These are phyloP conservation scores for Xylariales sp. DNA, from an alignment of 2,329 filamentous ascomycete species.

Conservation along the genomic window DNA sequence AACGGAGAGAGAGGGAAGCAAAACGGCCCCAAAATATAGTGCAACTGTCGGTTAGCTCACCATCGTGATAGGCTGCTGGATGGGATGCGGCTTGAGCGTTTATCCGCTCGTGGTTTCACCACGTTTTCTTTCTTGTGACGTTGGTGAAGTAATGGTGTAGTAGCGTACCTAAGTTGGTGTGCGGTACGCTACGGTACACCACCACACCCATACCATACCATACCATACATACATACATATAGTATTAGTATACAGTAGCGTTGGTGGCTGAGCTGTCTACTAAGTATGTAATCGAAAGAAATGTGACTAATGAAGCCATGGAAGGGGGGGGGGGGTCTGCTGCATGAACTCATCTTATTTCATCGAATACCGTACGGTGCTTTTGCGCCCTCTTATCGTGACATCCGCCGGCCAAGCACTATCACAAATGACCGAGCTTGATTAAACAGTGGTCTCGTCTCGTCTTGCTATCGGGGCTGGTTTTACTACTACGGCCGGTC, in stretches of 20 bases:
- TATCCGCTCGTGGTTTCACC: slow-evolving; percentile 28
- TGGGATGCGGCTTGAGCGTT: slow-evolving; percentile 29
- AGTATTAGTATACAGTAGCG: slow-evolving; percentile 11
- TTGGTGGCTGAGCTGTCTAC: slow-evolving; percentile 30
- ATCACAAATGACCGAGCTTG: not conserved
- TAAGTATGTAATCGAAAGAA: slow-evolving; percentile 12
- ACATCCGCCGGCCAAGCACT: slow-evolving; percentile 13
- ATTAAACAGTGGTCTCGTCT: not conserved
- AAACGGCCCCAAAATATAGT: slow-evolving; percentile 17
- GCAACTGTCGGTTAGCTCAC: slow-evolving; percentile 31
- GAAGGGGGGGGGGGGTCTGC: not conserved
- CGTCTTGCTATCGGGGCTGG: not conserved
- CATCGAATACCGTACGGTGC: slow-evolving; percentile 5
- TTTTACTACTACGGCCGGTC: slow-evolving; percentile 27
- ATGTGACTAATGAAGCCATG: slow-evolving; percentile 22
- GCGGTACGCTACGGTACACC: not conserved
- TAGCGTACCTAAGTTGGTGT: not conserved
- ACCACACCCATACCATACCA: too few relatives aligned
- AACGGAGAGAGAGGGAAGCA: not conserved
- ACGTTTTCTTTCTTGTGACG: slow-evolving; percentile 16
- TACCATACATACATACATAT: not conserved
- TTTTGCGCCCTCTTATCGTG: slow-evolving; percentile 16
- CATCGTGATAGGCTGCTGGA: slow-evolving; percentile 30
- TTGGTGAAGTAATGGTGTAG: slow-evolving; percentile 13
- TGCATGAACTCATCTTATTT: slow-evolving; percentile 28